Percentiles rank a stretch among this genome's conserved stretches.
These are phyloP conservation scores for Hamamelis virginiana DNA, from an alignment of 164 flowering plant species.

Conservation along the genomic window DNA sequence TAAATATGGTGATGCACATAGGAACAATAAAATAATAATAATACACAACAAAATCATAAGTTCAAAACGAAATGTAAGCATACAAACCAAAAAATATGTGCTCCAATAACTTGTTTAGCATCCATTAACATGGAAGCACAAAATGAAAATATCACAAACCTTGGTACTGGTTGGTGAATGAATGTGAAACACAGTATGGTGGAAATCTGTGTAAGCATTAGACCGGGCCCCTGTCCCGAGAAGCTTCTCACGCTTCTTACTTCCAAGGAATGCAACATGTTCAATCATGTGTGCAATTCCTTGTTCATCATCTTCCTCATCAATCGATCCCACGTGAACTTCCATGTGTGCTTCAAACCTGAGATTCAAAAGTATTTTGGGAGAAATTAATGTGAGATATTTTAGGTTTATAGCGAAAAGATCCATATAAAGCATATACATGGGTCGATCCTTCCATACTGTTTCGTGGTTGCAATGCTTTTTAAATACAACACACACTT, in stretches of 20 bases:
- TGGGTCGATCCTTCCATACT: background rate
- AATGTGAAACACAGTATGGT: conserved; percentile 97
- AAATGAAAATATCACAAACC: conserved; percentile 39
- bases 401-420: background rate
- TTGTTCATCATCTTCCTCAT: conserved; percentile 99
- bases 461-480: background rate
- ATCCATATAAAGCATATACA: background rate
- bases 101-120: too few relatives aligned
- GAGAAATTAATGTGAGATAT: too few relatives aligned
- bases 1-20: too few relatives aligned
- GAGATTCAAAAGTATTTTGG: conserved; percentile 6
- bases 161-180: conserved; percentile 86
- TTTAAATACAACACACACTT: background rate
- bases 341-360: conserved; percentile 99
- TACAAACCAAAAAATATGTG: too few relatives aligned
- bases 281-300: conserved; percentile 99
- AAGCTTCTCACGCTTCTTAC: conserved; percentile 98
- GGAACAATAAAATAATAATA: too few relatives aligned
- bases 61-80: too few relatives aligned
- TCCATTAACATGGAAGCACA: background rate
- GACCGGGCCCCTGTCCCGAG: conserved; percentile 99
- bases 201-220: conserved; percentile 99
- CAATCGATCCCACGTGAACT: conserved; percentile 97
- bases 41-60: too few relatives aligned
- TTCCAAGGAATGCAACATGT: conserved; percentile 98